Conservation (phyloP, 78 protist genomes). For the Pigoraptor vietnamica region DNA sequence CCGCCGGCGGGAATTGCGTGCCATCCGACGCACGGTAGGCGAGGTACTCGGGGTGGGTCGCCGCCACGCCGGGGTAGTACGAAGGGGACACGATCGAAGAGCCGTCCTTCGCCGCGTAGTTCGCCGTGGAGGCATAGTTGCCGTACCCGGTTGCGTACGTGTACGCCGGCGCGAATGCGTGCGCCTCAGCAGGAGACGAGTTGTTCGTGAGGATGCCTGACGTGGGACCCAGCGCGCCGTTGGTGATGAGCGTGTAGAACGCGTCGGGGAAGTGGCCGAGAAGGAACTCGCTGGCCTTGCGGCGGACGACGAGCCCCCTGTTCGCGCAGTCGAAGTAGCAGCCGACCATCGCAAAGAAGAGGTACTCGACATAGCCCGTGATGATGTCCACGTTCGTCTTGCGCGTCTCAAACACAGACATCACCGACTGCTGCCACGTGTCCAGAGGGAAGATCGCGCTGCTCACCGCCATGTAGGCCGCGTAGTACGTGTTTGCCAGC, state of each 20-base stretch:
- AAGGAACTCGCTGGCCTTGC: neutral
- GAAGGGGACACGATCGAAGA: neutral
- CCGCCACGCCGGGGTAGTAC: neutral
- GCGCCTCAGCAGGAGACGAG: neutral
- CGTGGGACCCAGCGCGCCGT: neutral
- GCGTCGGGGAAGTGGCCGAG: neutral
- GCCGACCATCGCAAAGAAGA: neutral
- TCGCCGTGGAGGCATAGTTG: neutral
- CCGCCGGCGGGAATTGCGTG: neutral
- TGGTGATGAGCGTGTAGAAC: neutral
- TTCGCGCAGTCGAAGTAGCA: neutral
- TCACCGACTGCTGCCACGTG: neutral
- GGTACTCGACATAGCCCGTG: neutral
- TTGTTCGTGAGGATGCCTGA: neutral
- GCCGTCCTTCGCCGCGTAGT: neutral
- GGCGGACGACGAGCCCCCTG: neutral
- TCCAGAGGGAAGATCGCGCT: neutral
- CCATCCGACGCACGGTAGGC: neutral
- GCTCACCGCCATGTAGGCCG: neutral
- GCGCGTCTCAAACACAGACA: neutral
- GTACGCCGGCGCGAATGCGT: neutral
- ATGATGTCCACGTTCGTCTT: neutral
- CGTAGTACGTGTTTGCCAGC: neutral
- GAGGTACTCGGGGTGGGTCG: neutral
- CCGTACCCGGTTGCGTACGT: neutral